Evolutionary conservation across 176 grass and related monocot genomes (phyloP).

Genomic region (Puya raimondii): DNA sequence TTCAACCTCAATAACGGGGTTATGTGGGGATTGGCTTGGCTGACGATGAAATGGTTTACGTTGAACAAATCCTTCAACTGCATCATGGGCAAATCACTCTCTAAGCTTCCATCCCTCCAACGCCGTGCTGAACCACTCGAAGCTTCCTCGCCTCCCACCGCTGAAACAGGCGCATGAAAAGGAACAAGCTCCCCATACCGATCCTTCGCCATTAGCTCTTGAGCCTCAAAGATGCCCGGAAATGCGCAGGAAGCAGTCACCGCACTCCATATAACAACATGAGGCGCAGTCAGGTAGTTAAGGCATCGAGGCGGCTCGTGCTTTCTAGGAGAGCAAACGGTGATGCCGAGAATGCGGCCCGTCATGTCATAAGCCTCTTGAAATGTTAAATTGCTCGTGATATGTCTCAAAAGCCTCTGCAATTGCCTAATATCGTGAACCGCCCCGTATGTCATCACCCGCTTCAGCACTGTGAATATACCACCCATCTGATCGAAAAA

Average conservation of each 20-base stretch:
- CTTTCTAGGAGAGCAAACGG: slow-evolving; percentile 78
- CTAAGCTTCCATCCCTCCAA: slow-evolving; percentile 92
- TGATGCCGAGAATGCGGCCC: slow-evolving; percentile 70
- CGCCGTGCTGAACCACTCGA: slow-evolving; percentile 36
- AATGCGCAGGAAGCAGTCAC: slow-evolving; percentile 92
- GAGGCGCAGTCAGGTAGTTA: slow-evolving; percentile 89
- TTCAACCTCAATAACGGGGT: slow-evolving; percentile 75
- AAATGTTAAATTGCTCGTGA: slow-evolving; percentile 93
- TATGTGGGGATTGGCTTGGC: slow-evolving; percentile 92
- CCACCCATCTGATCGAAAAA: slow-evolving; percentile 94
- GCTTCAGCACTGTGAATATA: slow-evolving; percentile 67
- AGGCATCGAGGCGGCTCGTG: slow-evolving; percentile 84
- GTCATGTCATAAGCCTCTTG: slow-evolving; percentile 98
- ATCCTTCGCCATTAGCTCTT: slow-evolving; percentile 95
- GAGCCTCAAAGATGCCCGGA: slow-evolving; percentile 88
- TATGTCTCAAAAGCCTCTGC: slow-evolving; percentile 60
- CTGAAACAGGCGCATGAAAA: slow-evolving; percentile 64
- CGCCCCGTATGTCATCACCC: slow-evolving; percentile 72
- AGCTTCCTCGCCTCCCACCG: slow-evolving; percentile 34
- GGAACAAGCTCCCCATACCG: slow-evolving; percentile 85
- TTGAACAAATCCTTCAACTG: slow-evolving; percentile 86
- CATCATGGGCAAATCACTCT: slow-evolving; percentile 86
- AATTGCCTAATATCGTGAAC: slow-evolving; percentile 76
- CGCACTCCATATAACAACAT: slow-evolving; percentile 94
- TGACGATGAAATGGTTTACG: slow-evolving; percentile 95